Evolutionary conservation across 1,284 basidiomycete species (phyloP).

Genomic region (Melampsora americana): DNA sequence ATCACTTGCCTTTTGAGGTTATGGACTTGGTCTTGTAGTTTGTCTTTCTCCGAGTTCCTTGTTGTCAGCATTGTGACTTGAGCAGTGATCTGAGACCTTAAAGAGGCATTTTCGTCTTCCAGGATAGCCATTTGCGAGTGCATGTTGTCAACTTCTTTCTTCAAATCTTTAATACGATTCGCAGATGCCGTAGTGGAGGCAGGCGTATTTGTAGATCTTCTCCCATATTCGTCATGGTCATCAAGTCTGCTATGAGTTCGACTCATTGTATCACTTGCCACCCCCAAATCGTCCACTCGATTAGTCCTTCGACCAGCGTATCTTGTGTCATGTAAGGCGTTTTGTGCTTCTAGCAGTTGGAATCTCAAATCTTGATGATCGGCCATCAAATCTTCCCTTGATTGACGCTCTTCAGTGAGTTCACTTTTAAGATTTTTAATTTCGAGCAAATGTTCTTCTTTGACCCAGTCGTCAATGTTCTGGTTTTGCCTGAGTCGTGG

Average conservation of each 20-base stretch:
- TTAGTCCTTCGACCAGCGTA: conserved; percentile 67
- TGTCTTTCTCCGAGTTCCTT: conserved; percentile 51
- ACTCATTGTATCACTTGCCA: conserved; percentile 58
- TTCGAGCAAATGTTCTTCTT: conserved; percentile 46
- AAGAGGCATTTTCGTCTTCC: conserved; percentile 61
- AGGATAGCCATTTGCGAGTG: conserved; percentile 54
- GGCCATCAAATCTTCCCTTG: conserved; percentile 49
- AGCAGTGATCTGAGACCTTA: conserved; percentile 51
- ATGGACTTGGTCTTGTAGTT: conserved; percentile 51
- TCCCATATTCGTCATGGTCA: conserved; percentile 49
- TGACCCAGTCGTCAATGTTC: not conserved
- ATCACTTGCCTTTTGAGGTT: conserved; percentile 50
- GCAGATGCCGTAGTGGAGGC: conserved; percentile 58
- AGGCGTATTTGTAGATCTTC: conserved; percentile 63
- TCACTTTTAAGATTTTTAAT: conserved; percentile 60
- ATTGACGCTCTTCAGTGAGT: conserved; percentile 68
- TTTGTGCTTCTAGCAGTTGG: conserved; percentile 53
- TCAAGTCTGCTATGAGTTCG: conserved; percentile 66
- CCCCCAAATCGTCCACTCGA: conserved; percentile 63
- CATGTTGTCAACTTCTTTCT: conserved; percentile 64
- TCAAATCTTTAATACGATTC: conserved; percentile 62
- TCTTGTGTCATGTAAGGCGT: conserved; percentile 58
- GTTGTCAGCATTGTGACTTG: conserved; percentile 52
- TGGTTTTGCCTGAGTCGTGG: conserved; percentile 39
- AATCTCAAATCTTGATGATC: conserved; percentile 44